Conservation (phyloP, 75 land plant genomes). For the Cunninghamia lanceolata region DNA sequence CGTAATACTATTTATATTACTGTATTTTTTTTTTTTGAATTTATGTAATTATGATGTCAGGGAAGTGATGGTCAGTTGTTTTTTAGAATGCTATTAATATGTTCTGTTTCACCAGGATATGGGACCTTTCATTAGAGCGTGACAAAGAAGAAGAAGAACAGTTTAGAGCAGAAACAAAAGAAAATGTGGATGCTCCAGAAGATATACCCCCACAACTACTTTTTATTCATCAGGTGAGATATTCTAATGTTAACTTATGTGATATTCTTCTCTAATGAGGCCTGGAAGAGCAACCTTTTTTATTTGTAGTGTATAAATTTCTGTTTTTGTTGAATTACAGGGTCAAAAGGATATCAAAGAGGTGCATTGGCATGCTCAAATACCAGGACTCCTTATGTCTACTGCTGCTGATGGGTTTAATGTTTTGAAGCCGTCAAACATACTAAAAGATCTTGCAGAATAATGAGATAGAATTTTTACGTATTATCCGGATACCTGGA, state of each 20-base stretch:
- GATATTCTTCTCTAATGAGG: neutral
- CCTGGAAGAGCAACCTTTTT: neutral
- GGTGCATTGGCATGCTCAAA: constrained; percentile 92
- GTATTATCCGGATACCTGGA: neutral
- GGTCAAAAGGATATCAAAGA: constrained; percentile 97
- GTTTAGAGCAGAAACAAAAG: constrained; percentile 58
- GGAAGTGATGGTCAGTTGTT: neutral
- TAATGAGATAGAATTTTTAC: neutral
- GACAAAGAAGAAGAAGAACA: constrained; percentile 96
- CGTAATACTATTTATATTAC: neutral
- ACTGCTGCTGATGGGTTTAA: constrained; percentile 95
- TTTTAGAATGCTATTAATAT: neutral
- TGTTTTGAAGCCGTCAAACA: constrained; percentile 70
- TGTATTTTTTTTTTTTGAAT: too few species aligned
- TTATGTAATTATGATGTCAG: too few species aligned
- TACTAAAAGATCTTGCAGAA: constrained; percentile 26
- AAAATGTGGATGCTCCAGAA: constrained; percentile 73
- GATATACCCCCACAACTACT: constrained; percentile 91
- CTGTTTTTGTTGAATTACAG: constrained; percentile 32
- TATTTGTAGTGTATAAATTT: neutral
- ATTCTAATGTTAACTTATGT: neutral
- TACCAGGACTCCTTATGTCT: constrained; percentile 83
- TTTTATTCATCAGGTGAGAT: constrained; percentile 84
- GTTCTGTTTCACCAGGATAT: constrained; percentile 55
- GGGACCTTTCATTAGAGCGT: constrained; percentile 91